Conservation (phyloP, 495 filamentous ascomycete species). For the Aspergillus heteromorphus region DNA sequence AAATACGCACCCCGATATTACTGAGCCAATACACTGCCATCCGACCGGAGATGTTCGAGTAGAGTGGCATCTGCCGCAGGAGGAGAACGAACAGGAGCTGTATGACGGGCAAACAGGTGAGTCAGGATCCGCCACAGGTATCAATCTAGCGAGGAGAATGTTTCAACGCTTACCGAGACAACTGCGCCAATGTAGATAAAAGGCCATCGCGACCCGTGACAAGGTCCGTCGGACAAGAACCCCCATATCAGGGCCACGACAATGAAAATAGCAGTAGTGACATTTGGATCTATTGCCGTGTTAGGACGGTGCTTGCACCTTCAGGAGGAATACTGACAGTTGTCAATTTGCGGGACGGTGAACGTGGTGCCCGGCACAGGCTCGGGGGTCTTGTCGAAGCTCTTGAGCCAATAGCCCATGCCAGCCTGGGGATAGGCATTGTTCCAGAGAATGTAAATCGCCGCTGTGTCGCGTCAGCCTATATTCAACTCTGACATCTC, state of each 20-base stretch:
- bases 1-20: conserved; percentile 16
- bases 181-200: conserved; percentile 32
- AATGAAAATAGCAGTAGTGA: conserved; percentile 29
- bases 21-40: conserved; percentile 26
- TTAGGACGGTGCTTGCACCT: background rate
- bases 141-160: background rate
- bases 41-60: conserved; percentile 24
- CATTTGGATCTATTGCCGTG: conserved; percentile 11
- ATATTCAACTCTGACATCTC: background rate
- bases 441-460: conserved; percentile 22
- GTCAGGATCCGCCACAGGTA: no score
- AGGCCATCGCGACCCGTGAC: conserved; percentile 28
- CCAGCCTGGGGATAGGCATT: conserved; percentile 17
- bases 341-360: conserved; percentile 18
- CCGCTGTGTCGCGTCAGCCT: conserved; percentile 5
- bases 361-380: conserved; percentile 21
- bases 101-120: no score
- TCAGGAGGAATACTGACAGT: conserved; percentile 10
- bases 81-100: conserved; percentile 26
- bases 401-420: conserved; percentile 26
- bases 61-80: conserved; percentile 31
- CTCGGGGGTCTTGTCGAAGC: conserved; percentile 21
- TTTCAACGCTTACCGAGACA: conserved; percentile 19
- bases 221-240: conserved; percentile 32
- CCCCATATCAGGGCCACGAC: conserved; percentile 27